phyloP scores from a whole-genome alignment of 148 eudicot genomes.

The Camellia granthamiana region DNA sequence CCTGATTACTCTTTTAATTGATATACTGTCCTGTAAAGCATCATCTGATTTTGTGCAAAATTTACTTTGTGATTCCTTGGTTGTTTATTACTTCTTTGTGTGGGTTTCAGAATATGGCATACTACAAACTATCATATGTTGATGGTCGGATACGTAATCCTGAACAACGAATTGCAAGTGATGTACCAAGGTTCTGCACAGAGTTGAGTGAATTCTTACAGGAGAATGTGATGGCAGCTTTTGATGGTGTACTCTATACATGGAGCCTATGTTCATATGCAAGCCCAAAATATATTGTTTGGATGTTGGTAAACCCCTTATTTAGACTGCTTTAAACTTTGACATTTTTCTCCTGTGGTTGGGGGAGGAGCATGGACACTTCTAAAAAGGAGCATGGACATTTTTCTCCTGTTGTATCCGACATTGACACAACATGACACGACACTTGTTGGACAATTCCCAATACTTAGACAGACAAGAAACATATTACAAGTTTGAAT shows the following conservation, averaged over 20 bases:
- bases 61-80: too few species aligned
- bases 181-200: constrained; percentile 82
- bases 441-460: too few species aligned
- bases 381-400: too few species aligned
- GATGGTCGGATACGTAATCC: constrained; percentile 88
- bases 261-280: constrained; percentile 99
- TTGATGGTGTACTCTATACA: constrained; percentile 85
- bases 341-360: not conserved
- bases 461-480: too few species aligned
- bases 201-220: constrained; percentile 93
- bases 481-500: too few species aligned
- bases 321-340: constrained; percentile 11
- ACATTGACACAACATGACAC: too few species aligned
- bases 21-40: not conserved
- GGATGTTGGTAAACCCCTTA: constrained; percentile 67
- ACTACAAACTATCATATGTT: constrained; percentile 91
- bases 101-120: constrained; percentile 75
- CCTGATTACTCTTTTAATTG: not conserved
- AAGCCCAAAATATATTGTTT: constrained; percentile 86
- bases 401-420: too few species aligned
- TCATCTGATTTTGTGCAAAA: not conserved
- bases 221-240: constrained; percentile 83
- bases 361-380: too few species aligned
- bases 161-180: constrained; percentile 95
- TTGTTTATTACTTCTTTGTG: constrained; percentile 10